Conservation (phyloP, 495 filamentous ascomycete species). For the Neurospora sp. region DNA sequence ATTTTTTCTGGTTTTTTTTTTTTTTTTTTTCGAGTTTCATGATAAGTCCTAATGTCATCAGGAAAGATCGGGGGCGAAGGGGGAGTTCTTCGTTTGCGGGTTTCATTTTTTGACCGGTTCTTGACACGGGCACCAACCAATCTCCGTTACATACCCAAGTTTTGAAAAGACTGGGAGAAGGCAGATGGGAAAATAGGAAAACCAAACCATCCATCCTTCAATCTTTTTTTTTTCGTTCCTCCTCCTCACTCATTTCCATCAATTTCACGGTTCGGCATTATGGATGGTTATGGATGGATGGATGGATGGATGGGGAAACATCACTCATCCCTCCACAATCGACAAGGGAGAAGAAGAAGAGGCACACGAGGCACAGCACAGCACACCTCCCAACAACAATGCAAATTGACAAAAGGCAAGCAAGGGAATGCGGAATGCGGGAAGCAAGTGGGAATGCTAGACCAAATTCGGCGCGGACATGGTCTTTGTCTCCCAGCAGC, state of each 20-base stretch:
- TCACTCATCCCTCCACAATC: neutral
- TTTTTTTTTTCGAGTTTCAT: neutral
- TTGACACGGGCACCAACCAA: neutral
- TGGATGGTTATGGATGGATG: neutral
- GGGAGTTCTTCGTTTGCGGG: neutral
- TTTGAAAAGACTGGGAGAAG: neutral
- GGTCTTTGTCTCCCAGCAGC: constrained; percentile 24
- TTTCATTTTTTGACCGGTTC: neutral
- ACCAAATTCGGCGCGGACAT: constrained; percentile 28
- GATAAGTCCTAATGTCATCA: neutral
- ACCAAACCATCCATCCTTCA: neutral
- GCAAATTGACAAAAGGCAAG: neutral
- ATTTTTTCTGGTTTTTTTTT: too few species aligned
- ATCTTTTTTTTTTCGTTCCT: neutral
- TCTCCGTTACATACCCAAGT: neutral
- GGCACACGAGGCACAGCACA: neutral
- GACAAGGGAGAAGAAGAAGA: neutral
- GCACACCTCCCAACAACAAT: neutral
- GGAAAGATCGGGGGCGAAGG: neutral
- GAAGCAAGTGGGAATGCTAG: constrained; percentile 8
- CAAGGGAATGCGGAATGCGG: neutral
- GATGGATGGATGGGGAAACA: neutral
- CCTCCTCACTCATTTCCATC: neutral
- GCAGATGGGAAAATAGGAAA: neutral
- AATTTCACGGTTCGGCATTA: neutral